Evolutionary conservation across 306 rosid species (phyloP).

Genomic region (Glycyrrhiza uralensis): DNA sequence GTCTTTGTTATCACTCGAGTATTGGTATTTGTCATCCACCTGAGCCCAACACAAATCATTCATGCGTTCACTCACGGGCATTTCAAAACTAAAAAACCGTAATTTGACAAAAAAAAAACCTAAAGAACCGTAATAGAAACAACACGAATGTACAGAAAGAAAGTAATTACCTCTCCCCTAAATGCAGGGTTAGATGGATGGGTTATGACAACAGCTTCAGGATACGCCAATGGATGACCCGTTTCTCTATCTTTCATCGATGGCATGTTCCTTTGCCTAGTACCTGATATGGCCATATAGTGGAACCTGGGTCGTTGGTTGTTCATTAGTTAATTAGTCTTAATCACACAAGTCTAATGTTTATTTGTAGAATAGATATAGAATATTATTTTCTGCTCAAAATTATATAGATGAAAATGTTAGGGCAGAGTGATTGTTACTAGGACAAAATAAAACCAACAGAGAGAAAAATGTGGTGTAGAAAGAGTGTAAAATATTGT

Average conservation of each 20-base stretch:
- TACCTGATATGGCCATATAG: conserved; percentile 68
- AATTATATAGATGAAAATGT: too few species aligned
- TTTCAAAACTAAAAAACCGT: too few species aligned
- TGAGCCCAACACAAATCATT: not conserved
- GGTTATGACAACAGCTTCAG: conserved; percentile 72
- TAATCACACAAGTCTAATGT: too few species aligned
- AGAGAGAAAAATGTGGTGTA: too few species aligned
- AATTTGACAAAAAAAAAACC: too few species aligned
- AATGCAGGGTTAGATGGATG: conserved; percentile 33
- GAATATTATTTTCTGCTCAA: too few species aligned
- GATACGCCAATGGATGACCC: conserved; percentile 44
- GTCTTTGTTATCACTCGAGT: conserved; percentile 52
- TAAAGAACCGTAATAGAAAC: not conserved
- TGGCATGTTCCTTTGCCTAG: conserved; percentile 69
- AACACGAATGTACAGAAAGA: not conserved
- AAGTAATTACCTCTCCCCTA: conserved; percentile 55
- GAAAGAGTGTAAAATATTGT: too few species aligned
- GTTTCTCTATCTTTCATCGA: conserved; percentile 25
- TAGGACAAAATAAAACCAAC: too few species aligned
- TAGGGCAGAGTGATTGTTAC: too few species aligned
- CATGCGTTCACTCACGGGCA: too few species aligned
- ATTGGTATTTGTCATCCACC: conserved; percentile 94
- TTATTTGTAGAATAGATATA: too few species aligned
- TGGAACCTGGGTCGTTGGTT: conserved; percentile 40
- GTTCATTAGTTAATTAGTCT: too few species aligned